Evolutionary conservation across 768 basidiomycete species (phyloP), one percentile per base, ranked within the genome.

Genomic region (Termitomyces sp.): DNA sequence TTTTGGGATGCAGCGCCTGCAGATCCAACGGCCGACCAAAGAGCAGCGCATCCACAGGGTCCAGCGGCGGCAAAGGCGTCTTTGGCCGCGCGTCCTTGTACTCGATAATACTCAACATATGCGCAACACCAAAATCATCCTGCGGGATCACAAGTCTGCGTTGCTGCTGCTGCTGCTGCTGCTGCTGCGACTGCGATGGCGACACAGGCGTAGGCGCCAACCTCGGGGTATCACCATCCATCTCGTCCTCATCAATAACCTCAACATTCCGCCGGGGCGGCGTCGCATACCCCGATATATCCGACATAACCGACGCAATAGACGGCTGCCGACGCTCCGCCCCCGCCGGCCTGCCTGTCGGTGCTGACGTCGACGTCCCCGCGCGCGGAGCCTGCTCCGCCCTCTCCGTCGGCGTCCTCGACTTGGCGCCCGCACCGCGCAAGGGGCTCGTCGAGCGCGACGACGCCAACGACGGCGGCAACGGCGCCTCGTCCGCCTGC

Each of bases 41-140:
- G 53, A 92, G 63, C 69, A 89, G 64, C 61, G 85, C 87, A 53
- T 90, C 89, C 22, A 88, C 82, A n/a, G 83, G 79, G 59, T 90
- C 79, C 60, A 84, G 63, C 20, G 71, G 70, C 10, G 70, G 66
- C 32, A 70, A 44, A n/a, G 67, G 43, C 49, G 64, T 63, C 61
- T 64, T 71, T 1, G 75, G 75, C 20, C 69, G 62, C n/a, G 75
- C 66, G 26, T 83, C 85, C 35, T 79, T 78, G 38, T 81, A 79
- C 69, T 94, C 88, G 56, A 97, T 93, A 44, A 95, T 78, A 26
- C 91, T 87, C 80, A 97, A 80, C 91, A 97, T 94, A 53, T 86
- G 80, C 8, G 82, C 73, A 26, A 96, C 75, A 2, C 94, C 94
- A 72, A 95, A 95, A 69, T 95, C 92, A 66, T 95, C 86, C 60